These are phyloP conservation scores for Albizia julibrissin DNA, from an alignment of 306 rosid genomes.

Conservation along the genomic window DNA sequence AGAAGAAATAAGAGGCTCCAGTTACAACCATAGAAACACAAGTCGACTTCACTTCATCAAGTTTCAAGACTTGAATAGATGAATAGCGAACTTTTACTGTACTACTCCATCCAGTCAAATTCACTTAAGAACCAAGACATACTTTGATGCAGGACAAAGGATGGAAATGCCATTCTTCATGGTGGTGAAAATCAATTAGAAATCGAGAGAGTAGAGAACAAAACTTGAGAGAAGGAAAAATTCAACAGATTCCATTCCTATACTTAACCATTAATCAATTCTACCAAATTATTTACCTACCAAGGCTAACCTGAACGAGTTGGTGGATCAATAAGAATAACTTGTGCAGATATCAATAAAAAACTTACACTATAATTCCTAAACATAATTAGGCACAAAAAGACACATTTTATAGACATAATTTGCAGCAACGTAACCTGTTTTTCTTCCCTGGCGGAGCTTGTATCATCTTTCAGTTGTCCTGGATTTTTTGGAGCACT, in stretches of 20 bases:
- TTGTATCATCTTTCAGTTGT: constrained; percentile 86
- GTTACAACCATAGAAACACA: not conserved
- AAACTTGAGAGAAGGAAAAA: not conserved
- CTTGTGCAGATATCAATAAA: not conserved
- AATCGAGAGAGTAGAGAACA: not conserved
- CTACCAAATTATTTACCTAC: not conserved
- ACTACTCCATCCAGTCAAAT: not conserved
- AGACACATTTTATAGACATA: constrained; percentile 1
- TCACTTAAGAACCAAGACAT: not conserved
- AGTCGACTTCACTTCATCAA: not conserved
- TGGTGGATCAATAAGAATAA: not conserved
- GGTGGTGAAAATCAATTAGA: constrained; percentile 13
- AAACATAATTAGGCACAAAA: not conserved
- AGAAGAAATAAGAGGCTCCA: not conserved
- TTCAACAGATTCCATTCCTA: not conserved
- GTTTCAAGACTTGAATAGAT: not conserved
- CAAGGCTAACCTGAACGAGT: constrained; percentile 1
- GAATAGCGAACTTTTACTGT: not conserved
- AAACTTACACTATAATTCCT: not conserved
- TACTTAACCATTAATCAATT: constrained; percentile 5
- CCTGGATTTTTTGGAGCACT: constrained; percentile 76
- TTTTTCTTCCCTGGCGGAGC: constrained; percentile 76
- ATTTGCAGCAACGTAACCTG: constrained; percentile 45
- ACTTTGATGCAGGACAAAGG: not conserved
- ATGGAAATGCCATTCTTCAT: constrained; percentile 17